Conservation (phyloP, 371 early-diverging fungal genomes). For the Mucor ambiguus region DNA sequence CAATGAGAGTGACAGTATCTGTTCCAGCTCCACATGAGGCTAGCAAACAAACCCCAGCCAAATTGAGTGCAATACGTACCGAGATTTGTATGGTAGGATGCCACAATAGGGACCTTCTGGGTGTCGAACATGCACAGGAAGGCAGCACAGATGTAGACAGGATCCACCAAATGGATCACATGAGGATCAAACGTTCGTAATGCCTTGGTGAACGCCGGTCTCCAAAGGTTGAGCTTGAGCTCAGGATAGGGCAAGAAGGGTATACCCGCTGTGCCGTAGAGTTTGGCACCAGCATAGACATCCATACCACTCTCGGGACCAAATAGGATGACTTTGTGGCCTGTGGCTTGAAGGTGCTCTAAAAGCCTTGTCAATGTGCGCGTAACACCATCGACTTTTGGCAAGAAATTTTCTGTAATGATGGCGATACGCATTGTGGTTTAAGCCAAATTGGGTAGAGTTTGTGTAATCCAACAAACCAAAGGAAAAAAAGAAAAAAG, state of each 20-base stretch:
- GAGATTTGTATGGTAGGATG: slow-evolving; percentile 55
- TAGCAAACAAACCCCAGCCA: slow-evolving; percentile 41
- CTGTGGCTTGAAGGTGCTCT: slow-evolving; percentile 38
- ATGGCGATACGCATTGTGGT: slow-evolving; percentile 48
- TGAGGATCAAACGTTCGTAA: slow-evolving; percentile 43
- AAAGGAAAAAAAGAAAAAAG: not conserved
- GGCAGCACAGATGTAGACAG: slow-evolving; percentile 50
- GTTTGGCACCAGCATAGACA: slow-evolving; percentile 41
- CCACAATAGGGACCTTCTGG: slow-evolving; percentile 35
- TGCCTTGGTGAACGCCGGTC: slow-evolving; percentile 37
- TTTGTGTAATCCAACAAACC: not conserved
- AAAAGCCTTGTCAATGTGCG: slow-evolving; percentile 44
- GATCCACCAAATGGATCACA: slow-evolving; percentile 53
- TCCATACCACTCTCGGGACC: slow-evolving; percentile 45
- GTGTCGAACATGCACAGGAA: slow-evolving; percentile 20
- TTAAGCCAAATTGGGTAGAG: not conserved
- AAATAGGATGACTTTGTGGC: slow-evolving; percentile 42
- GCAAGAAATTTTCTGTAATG: slow-evolving; percentile 52
- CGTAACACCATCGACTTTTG: slow-evolving; percentile 57
- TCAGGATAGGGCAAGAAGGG: slow-evolving; percentile 51
- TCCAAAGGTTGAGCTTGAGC: slow-evolving; percentile 51
- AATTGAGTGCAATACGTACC: slow-evolving; percentile 48
- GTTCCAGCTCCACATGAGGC: slow-evolving; percentile 55
- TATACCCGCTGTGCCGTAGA: slow-evolving; percentile 47
- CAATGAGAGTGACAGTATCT: slow-evolving; percentile 44